These are phyloP conservation scores for Ballota nigra DNA, from an alignment of 257 asterid genomes.

Conservation along the genomic window DNA sequence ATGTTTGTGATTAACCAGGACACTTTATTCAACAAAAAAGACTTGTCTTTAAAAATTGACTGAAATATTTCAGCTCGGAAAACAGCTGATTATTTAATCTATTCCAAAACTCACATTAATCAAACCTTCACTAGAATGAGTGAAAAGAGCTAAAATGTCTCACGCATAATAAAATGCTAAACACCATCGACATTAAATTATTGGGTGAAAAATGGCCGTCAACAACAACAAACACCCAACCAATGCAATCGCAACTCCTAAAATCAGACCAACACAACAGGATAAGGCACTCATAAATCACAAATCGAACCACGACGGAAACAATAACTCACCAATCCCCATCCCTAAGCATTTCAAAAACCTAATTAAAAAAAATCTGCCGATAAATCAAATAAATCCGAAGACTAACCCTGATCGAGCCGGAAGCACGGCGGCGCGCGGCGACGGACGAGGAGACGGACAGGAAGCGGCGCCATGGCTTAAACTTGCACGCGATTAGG, in stretches of 20 bases:
- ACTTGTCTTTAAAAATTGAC: not conserved
- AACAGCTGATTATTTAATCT: not conserved
- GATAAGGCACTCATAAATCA: not conserved
- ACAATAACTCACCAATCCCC: slow-evolving; percentile 18
- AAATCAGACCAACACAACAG: slow-evolving; percentile 15
- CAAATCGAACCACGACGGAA: slow-evolving; percentile 6
- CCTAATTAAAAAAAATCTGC: slow-evolving; percentile 4
- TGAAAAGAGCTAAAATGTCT: slow-evolving; percentile 18
- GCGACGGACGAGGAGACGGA: slow-evolving; percentile 39
- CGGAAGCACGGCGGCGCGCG: slow-evolving; percentile 45
- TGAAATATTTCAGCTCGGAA: not conserved
- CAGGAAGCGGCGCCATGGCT: slow-evolving; percentile 76
- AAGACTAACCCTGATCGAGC: slow-evolving; percentile 58
- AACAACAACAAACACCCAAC: slow-evolving; percentile 15
- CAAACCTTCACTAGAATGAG: slow-evolving; percentile 7
- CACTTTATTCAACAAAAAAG: not conserved
- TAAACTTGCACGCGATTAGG: slow-evolving; percentile 77
- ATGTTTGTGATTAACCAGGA: not conserved
- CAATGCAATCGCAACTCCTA: slow-evolving; percentile 17
- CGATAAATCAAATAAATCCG: slow-evolving; percentile 24
- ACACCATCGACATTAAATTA: not conserved
- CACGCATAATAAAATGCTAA: not conserved
- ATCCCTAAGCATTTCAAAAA: slow-evolving; percentile 11
- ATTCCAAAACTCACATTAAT: slow-evolving; percentile 17
- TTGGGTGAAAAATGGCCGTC: not conserved